Evolutionary conservation across 2,329 filamentous ascomycete species (phyloP).

Genomic region (Didymella lethalis): DNA sequence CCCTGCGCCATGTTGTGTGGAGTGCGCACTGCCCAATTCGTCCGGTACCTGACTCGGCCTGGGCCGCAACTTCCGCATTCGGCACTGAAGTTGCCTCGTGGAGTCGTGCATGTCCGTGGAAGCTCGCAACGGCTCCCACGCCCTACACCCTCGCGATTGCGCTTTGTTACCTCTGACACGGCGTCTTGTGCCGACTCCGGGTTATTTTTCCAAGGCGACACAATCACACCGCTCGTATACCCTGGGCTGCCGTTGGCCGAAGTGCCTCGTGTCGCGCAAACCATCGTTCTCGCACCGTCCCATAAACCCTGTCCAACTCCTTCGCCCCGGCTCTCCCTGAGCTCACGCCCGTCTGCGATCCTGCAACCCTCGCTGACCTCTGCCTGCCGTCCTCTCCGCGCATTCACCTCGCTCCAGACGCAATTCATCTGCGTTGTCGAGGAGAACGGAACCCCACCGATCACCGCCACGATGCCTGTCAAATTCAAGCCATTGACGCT

Average conservation of each 20-base stretch:
- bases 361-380: conserved; percentile 24
- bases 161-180: not conserved
- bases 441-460: conserved; percentile 4
- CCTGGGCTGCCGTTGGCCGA: conserved; percentile 9
- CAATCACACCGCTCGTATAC: conserved; percentile 7
- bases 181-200: conserved; percentile 6
- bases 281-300: conserved; percentile 20
- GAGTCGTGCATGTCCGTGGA: conserved; percentile 14
- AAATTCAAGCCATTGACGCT: conserved; percentile 51
- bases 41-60: conserved; percentile 24
- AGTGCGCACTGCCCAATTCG: conserved; percentile 15
- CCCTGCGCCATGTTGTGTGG: conserved; percentile 18
- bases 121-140: conserved; percentile 16
- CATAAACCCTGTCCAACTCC: conserved; percentile 34
- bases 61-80: conserved; percentile 27
- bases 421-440: conserved; percentile 22
- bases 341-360: conserved; percentile 33
- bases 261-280: conserved; percentile 25
- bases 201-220: conserved; percentile 6
- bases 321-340: conserved; percentile 44
- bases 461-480: conserved; percentile 35
- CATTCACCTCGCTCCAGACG: conserved; percentile 26
- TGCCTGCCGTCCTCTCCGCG: conserved; percentile 26
- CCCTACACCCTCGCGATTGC: conserved; percentile 4
- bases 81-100: conserved; percentile 13